Evolutionary conservation across 257 asterid species (phyloP), one percentile per base, ranked within the genome.

Genomic region (Scutellaria galericulata): DNA sequence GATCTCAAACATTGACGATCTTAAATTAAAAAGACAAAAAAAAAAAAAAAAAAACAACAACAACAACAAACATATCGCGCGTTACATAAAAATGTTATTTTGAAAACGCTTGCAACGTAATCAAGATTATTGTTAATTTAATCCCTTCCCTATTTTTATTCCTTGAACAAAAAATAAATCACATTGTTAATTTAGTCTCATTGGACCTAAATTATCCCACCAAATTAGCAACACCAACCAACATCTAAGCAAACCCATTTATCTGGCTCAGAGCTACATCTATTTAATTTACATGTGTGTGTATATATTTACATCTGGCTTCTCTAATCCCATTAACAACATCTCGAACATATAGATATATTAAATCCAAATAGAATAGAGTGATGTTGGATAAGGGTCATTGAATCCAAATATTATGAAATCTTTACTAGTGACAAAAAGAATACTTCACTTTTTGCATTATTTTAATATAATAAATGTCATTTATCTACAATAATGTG

Each of bases 41-140:
- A 6, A n/a, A n/a, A n/a, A n/a, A n/a, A n/a, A n/a, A n/a, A n/a
- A n/a, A n/a, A n/a, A n/a, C n/a, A n/a, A n/a, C n/a, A n/a, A n/a
- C 52, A 31, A 31, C 4, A 6, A 41, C 20, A 66, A 47, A 41
- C 10, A 11, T 7, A 37, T 20, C 44, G 10, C 50, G 12, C 52
- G 20, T 4, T 35, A 57, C 22, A 45, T 35, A 12, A 56, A 15
- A 35, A 39, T 20, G 52, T 37, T 18, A 54, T 27, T 55, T 14
- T 50, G 18, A 31, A 48, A 45, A 48, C 44, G 62, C 70, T 61
- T 51, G 20, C 51, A 51, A 47, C 57, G 42, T 14, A 42, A 63
- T 1, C 31, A 40, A 8, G 7, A 72, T 63, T 39, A 3, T 27
- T 71, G 7, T 52, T 71, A 71, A 11, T 60, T 5, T 47, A 65